Percentiles rank a stretch among this genome's conserved stretches.
phyloP scores from a whole-genome alignment of 345 rosid species.

The Salix purpurea region DNA sequence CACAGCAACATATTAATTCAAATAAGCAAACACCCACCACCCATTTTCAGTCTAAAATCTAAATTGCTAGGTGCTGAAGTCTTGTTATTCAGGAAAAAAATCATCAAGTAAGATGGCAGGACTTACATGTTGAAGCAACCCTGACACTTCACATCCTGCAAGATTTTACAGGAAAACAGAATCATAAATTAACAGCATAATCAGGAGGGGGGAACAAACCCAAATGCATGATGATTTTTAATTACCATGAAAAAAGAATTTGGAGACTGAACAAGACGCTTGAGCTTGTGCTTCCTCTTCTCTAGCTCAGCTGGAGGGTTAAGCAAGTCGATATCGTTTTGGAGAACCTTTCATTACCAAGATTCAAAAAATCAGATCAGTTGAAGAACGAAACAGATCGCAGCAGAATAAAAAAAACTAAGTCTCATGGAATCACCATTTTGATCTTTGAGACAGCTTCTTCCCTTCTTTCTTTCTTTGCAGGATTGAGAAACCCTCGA shows the following conservation, averaged over 20 bases:
- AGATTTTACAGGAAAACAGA: neutral
- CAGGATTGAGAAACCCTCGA: neutral
- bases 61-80: neutral
- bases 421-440: neutral
- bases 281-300: conserved; percentile 24
- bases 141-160: conserved; percentile 20
- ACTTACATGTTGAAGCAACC: conserved; percentile 21
- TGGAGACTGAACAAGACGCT: conserved; percentile 16
- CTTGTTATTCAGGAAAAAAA: neutral
- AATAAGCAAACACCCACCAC: neutral
- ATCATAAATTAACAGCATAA: neutral
- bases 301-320: conserved; percentile 16
- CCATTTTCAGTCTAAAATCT: neutral
- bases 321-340: conserved; percentile 15
- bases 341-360: conserved; percentile 3
- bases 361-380: neutral
- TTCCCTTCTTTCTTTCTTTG: neutral
- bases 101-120: neutral
- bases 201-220: too few species aligned
- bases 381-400: neutral
- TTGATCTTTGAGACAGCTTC: neutral
- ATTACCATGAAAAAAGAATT: conserved; percentile 18
- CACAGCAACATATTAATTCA: neutral
- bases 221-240: neutral
- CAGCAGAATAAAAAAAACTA: neutral